Evolutionary conservation across 2,329 filamentous ascomycete species (phyloP).

Genomic region (Verticillium tricorpus): DNA sequence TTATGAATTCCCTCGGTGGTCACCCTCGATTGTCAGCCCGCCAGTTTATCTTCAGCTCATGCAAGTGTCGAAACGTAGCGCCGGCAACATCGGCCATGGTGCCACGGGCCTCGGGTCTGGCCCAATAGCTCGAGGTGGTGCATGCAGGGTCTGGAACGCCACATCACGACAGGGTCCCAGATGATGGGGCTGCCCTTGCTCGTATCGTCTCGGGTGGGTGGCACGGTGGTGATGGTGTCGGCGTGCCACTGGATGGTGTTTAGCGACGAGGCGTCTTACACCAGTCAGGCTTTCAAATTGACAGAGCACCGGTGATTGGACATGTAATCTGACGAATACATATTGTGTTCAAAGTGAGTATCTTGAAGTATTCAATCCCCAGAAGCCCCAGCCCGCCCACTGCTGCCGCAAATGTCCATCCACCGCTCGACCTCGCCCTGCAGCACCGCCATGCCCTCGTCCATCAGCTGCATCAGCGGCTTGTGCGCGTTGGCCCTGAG

Average conservation of each 20-base stretch:
- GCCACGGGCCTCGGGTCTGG: neutral
- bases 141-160: neutral
- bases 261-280: too few species aligned
- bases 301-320: too few species aligned
- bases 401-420: constrained; percentile 42
- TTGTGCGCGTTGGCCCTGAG: constrained; percentile 32
- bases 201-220: too few species aligned
- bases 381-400: constrained; percentile 33
- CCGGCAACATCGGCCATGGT: neutral
- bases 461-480: constrained; percentile 35
- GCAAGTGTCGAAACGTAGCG: neutral
- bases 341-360: too few species aligned
- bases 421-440: constrained; percentile 38
- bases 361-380: too few species aligned
- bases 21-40: neutral
- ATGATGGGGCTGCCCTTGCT: neutral
- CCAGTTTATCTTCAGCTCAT: neutral
- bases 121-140: neutral
- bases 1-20: neutral
- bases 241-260: too few species aligned
- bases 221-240: too few species aligned
- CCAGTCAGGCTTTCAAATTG: too few species aligned
- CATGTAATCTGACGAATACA: too few species aligned
- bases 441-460: constrained; percentile 36
- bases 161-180: neutral